Conservation (phyloP, 805 yeast genomes). For the Saccharomycopsis babjevae region DNA sequence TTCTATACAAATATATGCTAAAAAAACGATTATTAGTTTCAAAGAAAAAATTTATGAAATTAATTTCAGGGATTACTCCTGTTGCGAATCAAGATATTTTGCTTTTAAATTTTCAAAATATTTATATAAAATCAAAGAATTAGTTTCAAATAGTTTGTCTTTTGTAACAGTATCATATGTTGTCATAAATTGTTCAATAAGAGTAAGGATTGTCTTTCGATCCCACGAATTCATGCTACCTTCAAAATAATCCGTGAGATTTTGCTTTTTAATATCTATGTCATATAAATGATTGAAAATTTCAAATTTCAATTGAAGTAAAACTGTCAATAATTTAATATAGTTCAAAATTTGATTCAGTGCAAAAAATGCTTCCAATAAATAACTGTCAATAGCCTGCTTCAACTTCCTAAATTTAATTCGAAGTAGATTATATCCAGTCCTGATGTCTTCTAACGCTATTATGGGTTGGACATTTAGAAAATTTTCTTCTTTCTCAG, state of each 20-base stretch:
- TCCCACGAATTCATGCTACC: background rate
- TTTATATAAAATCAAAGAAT: background rate
- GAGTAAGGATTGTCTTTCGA: background rate
- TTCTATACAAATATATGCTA: background rate
- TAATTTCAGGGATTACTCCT: background rate
- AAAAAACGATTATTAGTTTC: background rate
- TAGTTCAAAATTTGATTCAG: constrained; percentile 1
- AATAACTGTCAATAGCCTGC: constrained; percentile 2
- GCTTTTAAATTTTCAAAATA: background rate
- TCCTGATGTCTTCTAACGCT: background rate
- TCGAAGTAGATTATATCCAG: background rate
- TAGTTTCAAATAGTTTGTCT: background rate
- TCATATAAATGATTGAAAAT: background rate
- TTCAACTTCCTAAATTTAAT: constrained; percentile 3
- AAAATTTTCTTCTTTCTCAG: background rate
- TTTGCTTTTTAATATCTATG: background rate
- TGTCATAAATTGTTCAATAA: background rate
- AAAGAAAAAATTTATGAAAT: background rate
- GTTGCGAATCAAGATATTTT: background rate
- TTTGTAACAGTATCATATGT: background rate
- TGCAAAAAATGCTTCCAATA: constrained; percentile 8
- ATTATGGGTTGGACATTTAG: background rate
- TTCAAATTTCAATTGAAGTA: constrained; percentile 7
- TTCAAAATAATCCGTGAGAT: background rate
- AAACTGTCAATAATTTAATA: constrained; percentile 2